Evolutionary conservation across 495 filamentous ascomycete species (phyloP).

Genomic region (Lentithecium fluviatile): DNA sequence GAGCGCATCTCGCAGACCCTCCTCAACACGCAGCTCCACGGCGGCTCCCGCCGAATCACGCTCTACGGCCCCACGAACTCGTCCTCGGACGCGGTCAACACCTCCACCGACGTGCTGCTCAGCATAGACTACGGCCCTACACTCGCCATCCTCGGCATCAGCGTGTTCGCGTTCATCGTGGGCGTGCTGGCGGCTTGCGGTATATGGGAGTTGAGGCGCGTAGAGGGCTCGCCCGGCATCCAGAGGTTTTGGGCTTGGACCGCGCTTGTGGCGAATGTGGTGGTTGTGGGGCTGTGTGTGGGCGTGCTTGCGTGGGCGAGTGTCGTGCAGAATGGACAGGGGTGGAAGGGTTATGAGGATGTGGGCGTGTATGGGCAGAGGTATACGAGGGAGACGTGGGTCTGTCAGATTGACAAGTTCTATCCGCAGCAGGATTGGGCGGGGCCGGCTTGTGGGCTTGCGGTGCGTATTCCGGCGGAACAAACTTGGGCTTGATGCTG

Average conservation of each 20-base stretch:
- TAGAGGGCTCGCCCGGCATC: constrained; percentile 10
- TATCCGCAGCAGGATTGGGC: constrained; percentile 17
- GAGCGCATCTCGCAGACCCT: constrained; percentile 13
- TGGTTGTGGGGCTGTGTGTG: neutral
- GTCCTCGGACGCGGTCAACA: neutral
- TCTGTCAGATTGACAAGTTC: constrained; percentile 8
- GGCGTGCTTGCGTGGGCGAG: constrained; percentile 12
- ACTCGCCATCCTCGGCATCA: constrained; percentile 8
- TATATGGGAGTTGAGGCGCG: constrained; percentile 18
- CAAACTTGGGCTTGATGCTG: neutral
- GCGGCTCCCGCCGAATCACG: neutral
- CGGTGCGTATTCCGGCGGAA: neutral
- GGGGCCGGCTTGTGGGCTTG: constrained; percentile 12
- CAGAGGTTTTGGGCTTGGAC: constrained; percentile 18
- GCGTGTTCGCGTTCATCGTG: neutral
- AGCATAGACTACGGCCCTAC: neutral
- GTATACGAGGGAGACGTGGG: constrained; percentile 16
- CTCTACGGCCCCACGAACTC: neutral
- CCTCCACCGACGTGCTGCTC: neutral
- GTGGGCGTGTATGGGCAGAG: neutral
- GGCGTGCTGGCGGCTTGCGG: constrained; percentile 1
- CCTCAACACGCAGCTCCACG: neutral
- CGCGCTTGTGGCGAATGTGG: neutral
- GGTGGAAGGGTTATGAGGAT: constrained; percentile 12
- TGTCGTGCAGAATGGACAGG: constrained; percentile 8